Base-by-base conservation (phyloP, 768 basidiomycete species). In the Cystofilobasidium ferigula region DNA sequence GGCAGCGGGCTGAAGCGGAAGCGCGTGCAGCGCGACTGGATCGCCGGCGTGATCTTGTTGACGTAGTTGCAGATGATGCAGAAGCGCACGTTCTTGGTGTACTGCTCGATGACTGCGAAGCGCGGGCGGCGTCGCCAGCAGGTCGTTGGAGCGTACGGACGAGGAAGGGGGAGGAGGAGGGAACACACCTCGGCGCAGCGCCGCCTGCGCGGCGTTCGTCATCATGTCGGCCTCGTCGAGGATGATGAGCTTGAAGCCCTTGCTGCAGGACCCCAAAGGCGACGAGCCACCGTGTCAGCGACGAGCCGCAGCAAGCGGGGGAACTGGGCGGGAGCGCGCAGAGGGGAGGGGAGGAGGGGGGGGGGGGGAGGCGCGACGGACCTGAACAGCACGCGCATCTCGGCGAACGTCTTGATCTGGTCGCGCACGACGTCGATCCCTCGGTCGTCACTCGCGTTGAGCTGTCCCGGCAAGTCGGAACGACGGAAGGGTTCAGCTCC, bases 211-310 rank as follows among this genome's bases (percentile, higher is more conserved):
- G 63, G 89, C 87, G 69, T 91, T 86, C 0, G 95, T 99, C 95
- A 99, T 99, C 94, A 95, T 95, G 80, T 99, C 95, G n/a, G 95
- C 95, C 77, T 99, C 95, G 71, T 99, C 95, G 38, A 99, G 84
- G 69, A 99, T 85, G 76, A 99, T 94, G 74, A 99, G 85, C 73
- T 98, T 99, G 83, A 86, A 98, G 22, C 90, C 90, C 72, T 92
- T 92, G 16, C 90, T 84, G 73, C 85, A 87, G 34, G 36, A 28
- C n/a, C 13, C 18, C 24, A 45, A 20, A 28, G 45, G 5, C 9
- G 16, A 14, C n/a, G 14, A 61, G 43, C 59, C 30, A 7, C 1
- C 1, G 59, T 34, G 14, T 9, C 40, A n/a, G n/a, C n/a, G n/a
- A n/a, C n/a, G n/a, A n/a, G n/a, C n/a, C n/a, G n/a, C n/a, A n/a